phyloP scores from a whole-genome alignment of 2,329 filamentous ascomycete species.

The Simplicillium sp. region DNA sequence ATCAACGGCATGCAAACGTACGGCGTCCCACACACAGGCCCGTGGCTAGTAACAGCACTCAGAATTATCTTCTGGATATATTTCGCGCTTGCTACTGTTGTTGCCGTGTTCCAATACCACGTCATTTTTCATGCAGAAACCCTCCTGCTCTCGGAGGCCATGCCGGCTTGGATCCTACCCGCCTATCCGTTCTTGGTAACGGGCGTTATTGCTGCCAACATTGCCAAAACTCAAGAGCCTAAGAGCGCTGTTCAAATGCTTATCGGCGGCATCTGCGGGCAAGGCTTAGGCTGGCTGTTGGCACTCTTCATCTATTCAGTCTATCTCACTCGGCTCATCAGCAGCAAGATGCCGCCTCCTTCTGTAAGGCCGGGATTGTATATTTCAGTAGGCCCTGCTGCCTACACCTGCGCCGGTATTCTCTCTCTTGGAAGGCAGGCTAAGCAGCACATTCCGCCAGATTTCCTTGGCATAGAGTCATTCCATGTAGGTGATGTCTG shows the following conservation, averaged over 20 bases:
- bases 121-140: conserved; percentile 21
- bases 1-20: conserved; percentile 56
- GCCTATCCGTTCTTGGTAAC: conserved; percentile 45
- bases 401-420: conserved; percentile 33
- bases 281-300: conserved; percentile 42
- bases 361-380: conserved; percentile 43
- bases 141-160: conserved; percentile 37
- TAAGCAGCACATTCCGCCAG: conserved; percentile 9
- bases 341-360: conserved; percentile 34
- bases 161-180: conserved; percentile 45
- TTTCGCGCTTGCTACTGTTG: conserved; percentile 20
- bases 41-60: conserved; percentile 38
- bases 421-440: conserved; percentile 32
- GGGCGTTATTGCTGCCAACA: conserved; percentile 39
- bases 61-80: conserved; percentile 40
- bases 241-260: conserved; percentile 38
- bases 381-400: conserved; percentile 42
- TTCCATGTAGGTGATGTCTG: conserved; percentile 22
- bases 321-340: conserved; percentile 36
- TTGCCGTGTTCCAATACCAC: conserved; percentile 17
- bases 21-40: conserved; percentile 34
- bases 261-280: conserved; percentile 37
- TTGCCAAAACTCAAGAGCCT: conserved; percentile 34
- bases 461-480: conserved; percentile 13
- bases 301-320: conserved; percentile 33